Base-by-base conservation (phyloP, 768 basidiomycete genomes). In the Sarcomyxa edulis region DNA sequence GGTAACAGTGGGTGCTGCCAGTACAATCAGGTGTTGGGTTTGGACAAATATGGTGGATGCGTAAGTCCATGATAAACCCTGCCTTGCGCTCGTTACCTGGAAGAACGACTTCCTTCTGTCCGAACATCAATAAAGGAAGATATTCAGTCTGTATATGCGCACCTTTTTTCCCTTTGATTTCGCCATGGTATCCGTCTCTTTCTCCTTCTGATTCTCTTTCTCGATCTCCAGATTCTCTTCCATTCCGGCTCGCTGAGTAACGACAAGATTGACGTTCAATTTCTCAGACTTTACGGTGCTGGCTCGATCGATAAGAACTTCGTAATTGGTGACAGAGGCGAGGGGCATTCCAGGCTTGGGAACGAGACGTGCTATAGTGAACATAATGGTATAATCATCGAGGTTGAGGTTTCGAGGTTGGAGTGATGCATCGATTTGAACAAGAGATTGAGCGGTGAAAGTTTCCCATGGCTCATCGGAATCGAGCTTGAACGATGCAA, bases 301-400 rank as follows among this genome's bases (percentile, higher is more conserved):
- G n/a, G n/a, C n/a, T n/a, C n/a, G 20, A 10, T 23, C 10, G 9
- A 36, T 14, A 9, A 36, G 35, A 21, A 25, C 8, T 25, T 21
- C 15, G 35, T 36, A 36, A 23, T 36, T 23, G 6, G 15, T 7
- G 7, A 11, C 35, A 15, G n/a, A 36, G 18, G 20, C 11, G 35
- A 36, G 35, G n/a, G n/a, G n/a, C n/a, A n/a, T 14, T 19, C 20
- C 35, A 14, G 35, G 35, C 35, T 36, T 21, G 23, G 35, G 10
- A 18, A 36, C 15, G 18, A 36, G 10, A 14, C 19, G 23, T 19
- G 19, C 9, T 19, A 36, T 36, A 14, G 22, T 18, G 35, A 22
- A 36, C 20, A 18, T 11, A 22, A 36, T 23, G 7, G 6, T 35
- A 21, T 35, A 35, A 21, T 35, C 12, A 10, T 21, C 20, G n/a